A percentile compares a stretch with the other conserved stretches of the same genome.
phyloP scores from a whole-genome alignment of 2,329 filamentous ascomycete species.

The Colletotrichum sp. region DNA sequence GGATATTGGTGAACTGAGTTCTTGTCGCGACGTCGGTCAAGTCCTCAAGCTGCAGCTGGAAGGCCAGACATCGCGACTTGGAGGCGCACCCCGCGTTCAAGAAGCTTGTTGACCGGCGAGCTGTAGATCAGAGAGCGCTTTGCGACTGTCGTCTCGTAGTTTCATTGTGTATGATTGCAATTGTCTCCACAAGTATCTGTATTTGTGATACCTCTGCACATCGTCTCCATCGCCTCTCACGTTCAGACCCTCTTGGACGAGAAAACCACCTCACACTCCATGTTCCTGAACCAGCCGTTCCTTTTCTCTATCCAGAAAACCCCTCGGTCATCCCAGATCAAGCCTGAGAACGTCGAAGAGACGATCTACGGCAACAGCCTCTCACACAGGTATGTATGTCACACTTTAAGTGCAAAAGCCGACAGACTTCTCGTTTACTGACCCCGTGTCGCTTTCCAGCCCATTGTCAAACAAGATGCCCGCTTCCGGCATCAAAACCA shows the following conservation, averaged over 20 bases:
- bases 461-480: not conserved
- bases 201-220: too few species aligned
- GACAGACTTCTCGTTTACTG: not conserved
- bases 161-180: not conserved
- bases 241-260: too few species aligned
- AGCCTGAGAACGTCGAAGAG: not conserved
- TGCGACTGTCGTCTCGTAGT: not conserved
- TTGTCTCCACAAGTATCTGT: too few species aligned
- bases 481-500: not conserved
- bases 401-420: not conserved
- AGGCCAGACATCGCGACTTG: not conserved
- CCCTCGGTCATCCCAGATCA: not conserved
- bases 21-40: not conserved
- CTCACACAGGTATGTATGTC: not conserved
- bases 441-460: not conserved
- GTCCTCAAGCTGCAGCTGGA: not conserved
- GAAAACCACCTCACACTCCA: too few species aligned
- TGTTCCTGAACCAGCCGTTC: too few species aligned
- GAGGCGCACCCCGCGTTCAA: rapidly evolving
- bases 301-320: too few species aligned
- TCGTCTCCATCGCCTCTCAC: too few species aligned
- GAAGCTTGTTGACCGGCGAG: not conserved
- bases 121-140: not conserved
- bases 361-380: not conserved
- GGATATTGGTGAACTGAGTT: not conserved